Evolutionary conservation across 1,139 yeast genomes (phyloP), one percentile per base, ranked within the genome.

Genomic region (Hyphopichia pseudoburtonii): DNA sequence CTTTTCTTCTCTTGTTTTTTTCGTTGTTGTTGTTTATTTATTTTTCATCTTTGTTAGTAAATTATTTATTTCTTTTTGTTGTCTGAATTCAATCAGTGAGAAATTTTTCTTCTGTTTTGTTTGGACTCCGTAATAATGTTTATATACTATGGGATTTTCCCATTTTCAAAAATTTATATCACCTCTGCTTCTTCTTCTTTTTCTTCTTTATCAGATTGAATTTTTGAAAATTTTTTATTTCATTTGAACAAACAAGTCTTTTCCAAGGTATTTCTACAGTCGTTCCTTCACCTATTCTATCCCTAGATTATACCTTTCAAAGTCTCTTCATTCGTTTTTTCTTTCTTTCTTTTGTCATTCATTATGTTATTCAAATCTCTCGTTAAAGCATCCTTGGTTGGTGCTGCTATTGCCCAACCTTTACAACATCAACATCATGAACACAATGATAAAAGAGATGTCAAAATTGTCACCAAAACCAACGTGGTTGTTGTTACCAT

Each of bases 321-420:
- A n/a, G n/a, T n/a, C n/a, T n/a, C n/a, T n/a, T n/a, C 6, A 12
- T 11, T 6, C 6, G 4, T 17, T 23, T 5, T 31, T 15, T 17
- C 9, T 17, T 19, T 5, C 28, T 12, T 21, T 21, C 19, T 25
- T 6, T 17, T 14, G 18, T 32, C 30, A 6, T 26, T 32, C 22
- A 15, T 17, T 29, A 78, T 78, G 84, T 67, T 77, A 59, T 74
- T 76, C 58, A 70, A 68, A 47, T 64, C 70, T 42, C 42, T 68
- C 45, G 51, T 63, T 45, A 50, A 68, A 36, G 57, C 69, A 32
- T 59, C 71, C 24, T 47, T 73, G 40, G 64, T 64, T 43, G 64
- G 63, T 37, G 58, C 62, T 28, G 59, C 59, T 32, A 43, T 75
- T 28, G 64, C 66, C 40, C 57, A 55, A 42, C 66, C 66, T 34